These are phyloP conservation scores for Tulasnella sp. DNA, from an alignment of 768 basidiomycete species.

Conservation along the genomic window DNA sequence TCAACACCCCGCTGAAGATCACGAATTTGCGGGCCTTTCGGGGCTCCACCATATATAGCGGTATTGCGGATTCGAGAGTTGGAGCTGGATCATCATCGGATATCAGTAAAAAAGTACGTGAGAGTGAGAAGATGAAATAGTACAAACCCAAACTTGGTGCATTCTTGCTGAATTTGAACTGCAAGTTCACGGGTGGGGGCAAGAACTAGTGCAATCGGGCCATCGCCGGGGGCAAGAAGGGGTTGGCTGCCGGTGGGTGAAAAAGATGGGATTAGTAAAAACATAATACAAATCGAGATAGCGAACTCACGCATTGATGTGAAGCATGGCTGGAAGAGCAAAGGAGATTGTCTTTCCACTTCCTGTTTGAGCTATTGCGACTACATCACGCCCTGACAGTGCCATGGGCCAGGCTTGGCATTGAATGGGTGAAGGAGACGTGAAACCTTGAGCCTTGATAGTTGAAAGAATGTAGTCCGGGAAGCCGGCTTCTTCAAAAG, in stretches of 20 bases:
- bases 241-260: constrained; percentile 72
- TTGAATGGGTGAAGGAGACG: constrained; percentile 85
- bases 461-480: constrained; percentile 92
- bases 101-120: background rate
- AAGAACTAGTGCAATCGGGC: constrained; percentile 91
- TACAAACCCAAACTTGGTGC: constrained; percentile 87
- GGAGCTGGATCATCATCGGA: constrained; percentile 32
- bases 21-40: constrained; percentile 96
- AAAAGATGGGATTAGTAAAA: background rate
- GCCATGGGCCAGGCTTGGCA: constrained; percentile 99
- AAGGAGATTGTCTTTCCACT: constrained; percentile 98
- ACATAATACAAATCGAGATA: constrained; percentile 16
- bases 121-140: constrained; percentile 7
- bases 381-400: constrained; percentile 80
- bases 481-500: constrained; percentile 91
- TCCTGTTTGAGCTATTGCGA: constrained; percentile 96
- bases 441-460: constrained; percentile 88
- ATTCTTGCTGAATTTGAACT: constrained; percentile 97
- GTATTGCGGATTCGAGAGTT: constrained; percentile 97
- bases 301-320: constrained; percentile 86
- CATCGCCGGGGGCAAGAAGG: constrained; percentile 82
- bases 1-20: constrained; percentile 96
- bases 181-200: constrained; percentile 98
- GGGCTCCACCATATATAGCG: constrained; percentile 96
- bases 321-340: constrained; percentile 96